phyloP scores from a whole-genome alignment of 345 rosid genomes.

The Murraya koenigii region DNA sequence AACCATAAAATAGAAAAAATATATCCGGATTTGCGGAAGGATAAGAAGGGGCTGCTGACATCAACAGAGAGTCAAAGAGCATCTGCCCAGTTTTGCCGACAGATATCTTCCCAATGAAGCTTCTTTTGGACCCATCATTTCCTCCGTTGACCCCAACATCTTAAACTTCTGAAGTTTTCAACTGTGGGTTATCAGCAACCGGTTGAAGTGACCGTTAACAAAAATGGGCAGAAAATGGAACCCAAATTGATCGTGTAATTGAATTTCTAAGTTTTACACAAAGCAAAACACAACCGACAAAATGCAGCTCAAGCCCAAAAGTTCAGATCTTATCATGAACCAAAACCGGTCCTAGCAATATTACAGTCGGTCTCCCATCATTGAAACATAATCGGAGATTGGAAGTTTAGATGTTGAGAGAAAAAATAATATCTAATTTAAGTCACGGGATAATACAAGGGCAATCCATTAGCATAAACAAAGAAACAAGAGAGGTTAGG shows the following conservation, averaged over 20 bases:
- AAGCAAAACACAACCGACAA: not conserved
- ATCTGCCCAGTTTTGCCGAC: conserved; percentile 3
- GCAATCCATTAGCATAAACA: not conserved
- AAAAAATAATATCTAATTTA: not conserved
- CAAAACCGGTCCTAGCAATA: conserved; percentile 13
- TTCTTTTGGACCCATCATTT: conserved; percentile 7
- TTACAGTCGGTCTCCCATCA: conserved; percentile 6
- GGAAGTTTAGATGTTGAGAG: not conserved
- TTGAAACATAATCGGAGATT: conserved; percentile 1
- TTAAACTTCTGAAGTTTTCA: conserved; percentile 3
- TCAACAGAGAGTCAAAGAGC: not conserved
- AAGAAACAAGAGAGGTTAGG: conserved; percentile 14
- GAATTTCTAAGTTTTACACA: not conserved
- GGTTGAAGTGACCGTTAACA: not conserved
- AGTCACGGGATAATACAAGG: not conserved
- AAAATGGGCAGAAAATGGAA: not conserved
- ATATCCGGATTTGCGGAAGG: conserved; percentile 1
- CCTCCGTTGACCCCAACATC: not conserved
- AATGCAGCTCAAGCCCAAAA: not conserved
- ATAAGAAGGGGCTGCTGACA: conserved; percentile 20
- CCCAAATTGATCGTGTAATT: not conserved
- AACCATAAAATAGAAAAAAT: not conserved
- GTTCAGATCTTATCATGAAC: not conserved
- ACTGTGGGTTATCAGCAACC: not conserved
- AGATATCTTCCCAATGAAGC: conserved; percentile 14